These are phyloP conservation scores for Penicillium fimorum DNA, from an alignment of 495 filamentous ascomycete genomes.

Conservation along the genomic window DNA sequence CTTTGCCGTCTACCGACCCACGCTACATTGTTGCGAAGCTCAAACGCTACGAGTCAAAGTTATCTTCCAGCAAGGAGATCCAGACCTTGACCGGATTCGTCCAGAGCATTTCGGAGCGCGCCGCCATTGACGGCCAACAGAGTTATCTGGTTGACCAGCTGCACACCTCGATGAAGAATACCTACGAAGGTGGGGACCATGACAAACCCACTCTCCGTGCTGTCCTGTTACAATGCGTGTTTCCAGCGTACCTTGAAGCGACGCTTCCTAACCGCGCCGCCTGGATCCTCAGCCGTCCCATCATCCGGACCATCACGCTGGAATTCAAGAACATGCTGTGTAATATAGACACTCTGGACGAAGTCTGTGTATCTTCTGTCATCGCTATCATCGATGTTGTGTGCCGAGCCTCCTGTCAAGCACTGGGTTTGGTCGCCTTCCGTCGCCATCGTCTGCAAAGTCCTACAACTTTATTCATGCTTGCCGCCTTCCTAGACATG, in stretches of 20 bases:
- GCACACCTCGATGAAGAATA: constrained; percentile 50
- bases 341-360: constrained; percentile 48
- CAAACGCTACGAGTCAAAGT: constrained; percentile 61
- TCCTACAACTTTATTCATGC: constrained; percentile 38
- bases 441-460: constrained; percentile 37
- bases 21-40: constrained; percentile 67
- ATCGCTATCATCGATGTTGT: constrained; percentile 43
- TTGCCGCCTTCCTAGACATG: constrained; percentile 44
- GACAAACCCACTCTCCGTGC: constrained; percentile 53
- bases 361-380: constrained; percentile 43
- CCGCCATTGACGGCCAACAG: constrained; percentile 61
- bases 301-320: constrained; percentile 49
- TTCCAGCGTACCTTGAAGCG: constrained; percentile 63
- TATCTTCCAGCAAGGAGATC: constrained; percentile 48
- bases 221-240: constrained; percentile 57
- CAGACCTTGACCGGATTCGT: constrained; percentile 62
- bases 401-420: constrained; percentile 41
- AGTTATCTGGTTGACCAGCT: constrained; percentile 59
- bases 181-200: constrained; percentile 44
- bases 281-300: constrained; percentile 58
- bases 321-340: constrained; percentile 49
- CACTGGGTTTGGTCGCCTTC: constrained; percentile 33
- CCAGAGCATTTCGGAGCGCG: constrained; percentile 62
- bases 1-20: constrained; percentile 63
- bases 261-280: constrained; percentile 51